Conservation (phyloP, 148 eudicot genomes). For the Dysphania ambrosioides region DNA sequence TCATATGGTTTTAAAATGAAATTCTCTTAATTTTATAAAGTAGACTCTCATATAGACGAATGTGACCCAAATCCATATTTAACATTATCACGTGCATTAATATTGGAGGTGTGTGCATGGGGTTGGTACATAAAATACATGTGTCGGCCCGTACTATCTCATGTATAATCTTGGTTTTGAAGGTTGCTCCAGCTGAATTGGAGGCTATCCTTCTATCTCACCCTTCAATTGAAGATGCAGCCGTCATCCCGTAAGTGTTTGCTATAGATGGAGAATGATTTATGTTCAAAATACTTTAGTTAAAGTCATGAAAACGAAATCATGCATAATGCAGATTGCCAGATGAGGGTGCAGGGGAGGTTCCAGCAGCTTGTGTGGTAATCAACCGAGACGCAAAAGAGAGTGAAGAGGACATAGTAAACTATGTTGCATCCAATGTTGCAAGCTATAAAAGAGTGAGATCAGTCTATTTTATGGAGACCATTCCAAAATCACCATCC, state of each 20-base stretch:
- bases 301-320: no score
- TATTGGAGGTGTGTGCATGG: no score
- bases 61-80: no score
- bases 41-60: no score
- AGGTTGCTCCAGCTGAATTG: constrained; percentile 97
- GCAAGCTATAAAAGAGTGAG: constrained; percentile 71
- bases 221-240: constrained; percentile 78
- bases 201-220: constrained; percentile 84
- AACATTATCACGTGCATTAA: no score
- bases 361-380: constrained; percentile 92
- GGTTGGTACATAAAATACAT: no score
- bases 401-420: constrained; percentile 66
- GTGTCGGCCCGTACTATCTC: no score
- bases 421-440: constrained; percentile 65
- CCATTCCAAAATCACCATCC: constrained; percentile 80
- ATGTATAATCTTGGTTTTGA: constrained; percentile 2
- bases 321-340: constrained; percentile 42
- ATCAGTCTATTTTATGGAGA: constrained; percentile 62
- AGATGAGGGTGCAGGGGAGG: constrained; percentile 90
- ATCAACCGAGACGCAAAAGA: constrained; percentile 49
- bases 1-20: no score
- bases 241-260: constrained; percentile 65
- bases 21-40: no score
- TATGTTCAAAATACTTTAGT: no score
- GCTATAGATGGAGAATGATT: background rate